A percentile compares a stretch with the other conserved stretches of the same genome.
phyloP scores from a whole-genome alignment of 306 rosid genomes.

The cucumber (Cucumis sativus) region DNA sequence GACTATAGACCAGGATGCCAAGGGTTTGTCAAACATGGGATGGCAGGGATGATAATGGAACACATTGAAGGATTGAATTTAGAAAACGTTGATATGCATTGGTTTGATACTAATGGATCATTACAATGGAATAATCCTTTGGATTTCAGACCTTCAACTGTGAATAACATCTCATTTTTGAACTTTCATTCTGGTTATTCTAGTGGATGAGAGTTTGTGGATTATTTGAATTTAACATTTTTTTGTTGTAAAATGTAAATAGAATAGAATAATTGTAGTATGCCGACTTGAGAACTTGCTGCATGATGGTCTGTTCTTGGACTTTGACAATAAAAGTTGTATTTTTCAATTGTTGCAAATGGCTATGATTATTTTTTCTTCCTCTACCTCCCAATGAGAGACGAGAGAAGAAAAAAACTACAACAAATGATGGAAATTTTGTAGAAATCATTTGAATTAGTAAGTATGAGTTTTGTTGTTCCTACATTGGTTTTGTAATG shows the following conservation, averaged over 20 bases:
- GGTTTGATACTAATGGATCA: slow-evolving; percentile 31
- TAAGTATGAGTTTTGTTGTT: neutral
- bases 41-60: slow-evolving; percentile 73
- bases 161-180: slow-evolving; percentile 46
- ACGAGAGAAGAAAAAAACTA: neutral
- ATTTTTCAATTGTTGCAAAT: neutral
- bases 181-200: slow-evolving; percentile 49
- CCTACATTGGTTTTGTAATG: neutral
- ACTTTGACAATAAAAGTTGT: neutral
- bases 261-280: neutral
- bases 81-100: slow-evolving; percentile 65
- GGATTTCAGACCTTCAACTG: slow-evolving; percentile 65
- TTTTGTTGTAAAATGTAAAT: neutral
- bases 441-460: neutral
- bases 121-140: slow-evolving; percentile 62
- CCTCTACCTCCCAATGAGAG: neutral
- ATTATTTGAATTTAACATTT: neutral
- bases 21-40: slow-evolving; percentile 54
- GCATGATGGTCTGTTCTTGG: neutral
- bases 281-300: neutral
- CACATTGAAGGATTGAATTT: slow-evolving; percentile 63
- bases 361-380: neutral
- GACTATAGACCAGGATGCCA: slow-evolving; percentile 94
- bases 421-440: neutral
- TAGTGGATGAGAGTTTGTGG: slow-evolving; percentile 8